phyloP scores from a whole-genome alignment of 768 basidiomycete genomes.

The Suillus paluster region DNA sequence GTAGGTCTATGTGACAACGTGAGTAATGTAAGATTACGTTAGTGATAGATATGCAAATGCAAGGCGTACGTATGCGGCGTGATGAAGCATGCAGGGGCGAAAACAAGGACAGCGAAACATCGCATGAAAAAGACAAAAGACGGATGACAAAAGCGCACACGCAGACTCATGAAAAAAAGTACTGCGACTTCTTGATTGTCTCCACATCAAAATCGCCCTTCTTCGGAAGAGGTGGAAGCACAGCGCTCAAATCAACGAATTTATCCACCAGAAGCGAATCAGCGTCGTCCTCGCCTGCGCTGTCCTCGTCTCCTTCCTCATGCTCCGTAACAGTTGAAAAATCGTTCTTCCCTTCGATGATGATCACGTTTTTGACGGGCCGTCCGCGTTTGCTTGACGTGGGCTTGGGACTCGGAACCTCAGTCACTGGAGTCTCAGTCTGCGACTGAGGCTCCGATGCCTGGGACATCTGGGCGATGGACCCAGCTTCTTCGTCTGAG shows the following conservation, averaged over 20 bases:
- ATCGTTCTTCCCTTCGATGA: constrained; percentile 18
- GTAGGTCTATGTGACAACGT: constrained; percentile 3
- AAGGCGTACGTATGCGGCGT: neutral
- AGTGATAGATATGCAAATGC: constrained; percentile 1
- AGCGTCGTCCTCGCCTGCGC: constrained; percentile 16
- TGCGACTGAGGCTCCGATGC: constrained; percentile 18
- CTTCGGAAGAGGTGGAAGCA: constrained; percentile 81
- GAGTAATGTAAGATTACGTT: neutral
- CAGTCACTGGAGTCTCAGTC: constrained; percentile 21
- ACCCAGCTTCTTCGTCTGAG: constrained; percentile 40
- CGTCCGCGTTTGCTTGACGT: constrained; percentile 32
- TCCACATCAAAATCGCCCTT: constrained; percentile 88
- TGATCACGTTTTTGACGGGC: neutral
- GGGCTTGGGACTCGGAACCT: constrained; percentile 21
- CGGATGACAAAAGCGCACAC: constrained; percentile 15
- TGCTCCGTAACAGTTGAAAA: constrained; percentile 24
- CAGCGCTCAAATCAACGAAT: constrained; percentile 74
- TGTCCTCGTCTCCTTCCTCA: constrained; percentile 27
- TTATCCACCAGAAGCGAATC: constrained; percentile 44
- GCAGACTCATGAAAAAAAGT: constrained; percentile 87
- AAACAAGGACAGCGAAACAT: constrained; percentile 1
- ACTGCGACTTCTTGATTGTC: constrained; percentile 77
- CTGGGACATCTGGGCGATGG: constrained; percentile 26
- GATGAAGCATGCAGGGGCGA: neutral
- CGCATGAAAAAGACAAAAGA: neutral